Percentiles rank a stretch among this genome's conserved stretches.
Evolutionary conservation across 2,329 filamentous ascomycete species (phyloP).

Genomic region (Calycina marina): DNA sequence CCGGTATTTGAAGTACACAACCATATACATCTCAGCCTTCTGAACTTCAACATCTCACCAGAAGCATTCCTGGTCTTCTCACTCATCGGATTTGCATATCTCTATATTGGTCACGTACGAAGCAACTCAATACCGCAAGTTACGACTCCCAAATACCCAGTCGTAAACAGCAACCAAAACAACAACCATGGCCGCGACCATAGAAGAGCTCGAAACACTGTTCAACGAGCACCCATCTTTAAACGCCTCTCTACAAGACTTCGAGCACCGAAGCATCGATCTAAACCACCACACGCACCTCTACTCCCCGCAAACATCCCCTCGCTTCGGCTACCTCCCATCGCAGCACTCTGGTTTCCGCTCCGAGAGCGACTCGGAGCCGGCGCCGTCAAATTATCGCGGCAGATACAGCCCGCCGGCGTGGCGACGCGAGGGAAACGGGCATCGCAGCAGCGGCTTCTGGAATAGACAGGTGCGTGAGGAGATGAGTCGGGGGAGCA

Average conservation of each 20-base stretch:
- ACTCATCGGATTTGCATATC: constrained; percentile 16
- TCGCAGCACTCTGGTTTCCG: constrained; percentile 51
- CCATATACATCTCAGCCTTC: constrained; percentile 19
- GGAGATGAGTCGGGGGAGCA: constrained; percentile 31
- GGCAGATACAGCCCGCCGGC: constrained; percentile 53
- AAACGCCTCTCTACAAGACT: constrained; percentile 45
- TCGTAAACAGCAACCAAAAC: neutral
- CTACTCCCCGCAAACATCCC: too few relatives aligned
- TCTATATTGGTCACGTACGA: constrained; percentile 19
- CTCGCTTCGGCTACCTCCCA: constrained; percentile 36
- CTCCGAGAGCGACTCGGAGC: constrained; percentile 28
- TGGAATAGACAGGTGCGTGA: constrained; percentile 34
- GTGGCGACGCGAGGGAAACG: constrained; percentile 35
- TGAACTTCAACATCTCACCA: constrained; percentile 20
- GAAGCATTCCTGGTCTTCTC: constrained; percentile 17
- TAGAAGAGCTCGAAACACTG: constrained; percentile 31
- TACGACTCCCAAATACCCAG: neutral
- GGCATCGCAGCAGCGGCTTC: constrained; percentile 29
- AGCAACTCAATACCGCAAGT: constrained; percentile 11
- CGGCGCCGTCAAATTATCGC: constrained; percentile 18
- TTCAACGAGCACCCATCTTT: constrained; percentile 45
- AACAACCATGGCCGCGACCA: constrained; percentile 19
- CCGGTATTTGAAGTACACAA: constrained; percentile 20
- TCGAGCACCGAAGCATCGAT: constrained; percentile 34
- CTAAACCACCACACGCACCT: constrained; percentile 10